These are phyloP conservation scores for Pseudomonodictys pantanalensis DNA, from an alignment of 495 filamentous ascomycete genomes.

Conservation along the genomic window DNA sequence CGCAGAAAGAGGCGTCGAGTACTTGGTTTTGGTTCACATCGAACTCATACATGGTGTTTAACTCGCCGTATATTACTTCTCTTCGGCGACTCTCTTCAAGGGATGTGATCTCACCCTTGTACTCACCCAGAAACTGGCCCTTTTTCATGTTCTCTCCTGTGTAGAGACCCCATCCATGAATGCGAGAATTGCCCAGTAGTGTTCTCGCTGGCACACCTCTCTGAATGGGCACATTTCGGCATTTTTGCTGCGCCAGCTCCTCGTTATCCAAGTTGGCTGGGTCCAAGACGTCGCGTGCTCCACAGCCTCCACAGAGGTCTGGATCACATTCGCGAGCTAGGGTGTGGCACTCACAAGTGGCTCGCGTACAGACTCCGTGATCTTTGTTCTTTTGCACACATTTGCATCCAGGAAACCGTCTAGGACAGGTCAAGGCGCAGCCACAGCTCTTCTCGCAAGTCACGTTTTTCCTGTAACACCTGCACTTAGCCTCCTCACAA, in stretches of 20 bases:
- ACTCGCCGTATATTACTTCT: slow-evolving; percentile 60
- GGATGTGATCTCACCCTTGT: slow-evolving; percentile 68
- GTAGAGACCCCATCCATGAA: slow-evolving; percentile 65
- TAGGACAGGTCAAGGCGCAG: slow-evolving; percentile 57
- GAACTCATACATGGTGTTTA: slow-evolving; percentile 63
- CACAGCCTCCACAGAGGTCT: slow-evolving; percentile 63
- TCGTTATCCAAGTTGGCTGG: slow-evolving; percentile 57
- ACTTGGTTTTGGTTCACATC: slow-evolving; percentile 55
- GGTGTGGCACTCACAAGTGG: slow-evolving; percentile 55
- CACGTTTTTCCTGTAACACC: slow-evolving; percentile 52
- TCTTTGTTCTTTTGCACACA: slow-evolving; percentile 52
- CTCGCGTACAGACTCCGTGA: slow-evolving; percentile 47
- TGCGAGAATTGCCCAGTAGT: slow-evolving; percentile 59
- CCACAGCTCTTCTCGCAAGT: slow-evolving; percentile 67
- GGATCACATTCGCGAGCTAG: slow-evolving; percentile 71
- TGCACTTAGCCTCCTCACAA: slow-evolving; percentile 48
- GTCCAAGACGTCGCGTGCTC: slow-evolving; percentile 60
- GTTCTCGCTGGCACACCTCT: slow-evolving; percentile 58
- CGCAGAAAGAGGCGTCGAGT: slow-evolving; percentile 47
- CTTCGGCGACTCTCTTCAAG: slow-evolving; percentile 62
- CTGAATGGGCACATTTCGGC: slow-evolving; percentile 63
- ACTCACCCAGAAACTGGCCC: slow-evolving; percentile 66
- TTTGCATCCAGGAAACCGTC: slow-evolving; percentile 64
- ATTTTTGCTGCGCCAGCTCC: slow-evolving; percentile 49
- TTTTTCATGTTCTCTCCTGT: slow-evolving; percentile 58